phyloP scores from a whole-genome alignment of 1,139 yeast genomes.

The Kurtzmaniella natalensis region DNA sequence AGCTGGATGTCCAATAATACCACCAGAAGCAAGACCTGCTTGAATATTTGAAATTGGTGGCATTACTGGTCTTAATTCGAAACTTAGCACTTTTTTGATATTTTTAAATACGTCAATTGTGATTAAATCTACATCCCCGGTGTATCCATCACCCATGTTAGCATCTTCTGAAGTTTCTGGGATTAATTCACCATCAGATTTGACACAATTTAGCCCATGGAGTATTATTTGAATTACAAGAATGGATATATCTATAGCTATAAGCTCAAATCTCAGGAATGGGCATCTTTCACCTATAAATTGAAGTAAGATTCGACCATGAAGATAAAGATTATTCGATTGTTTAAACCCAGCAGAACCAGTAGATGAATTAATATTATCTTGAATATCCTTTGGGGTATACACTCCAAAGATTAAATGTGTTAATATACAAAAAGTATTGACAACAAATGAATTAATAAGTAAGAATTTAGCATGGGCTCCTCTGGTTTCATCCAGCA shows the following conservation, averaged over 20 bases:
- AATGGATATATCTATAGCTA: slow-evolving; percentile 24
- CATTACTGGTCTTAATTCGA: not conserved
- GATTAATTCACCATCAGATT: slow-evolving; percentile 29
- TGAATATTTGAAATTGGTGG: not conserved
- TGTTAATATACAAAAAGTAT: slow-evolving; percentile 19
- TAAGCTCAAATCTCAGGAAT: slow-evolving; percentile 20
- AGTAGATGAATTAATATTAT: no score
- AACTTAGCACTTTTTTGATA: slow-evolving; percentile 18
- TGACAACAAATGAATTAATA: slow-evolving; percentile 20
- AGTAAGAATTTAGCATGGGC: slow-evolving; percentile 27
- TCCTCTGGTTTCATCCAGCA: slow-evolving; percentile 25
- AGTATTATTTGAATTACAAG: slow-evolving; percentile 26
- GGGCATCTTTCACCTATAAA: slow-evolving; percentile 41
- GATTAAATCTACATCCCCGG: slow-evolving; percentile 33
- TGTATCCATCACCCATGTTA: slow-evolving; percentile 34
- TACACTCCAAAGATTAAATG: slow-evolving; percentile 31
- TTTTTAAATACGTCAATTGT: slow-evolving; percentile 23
- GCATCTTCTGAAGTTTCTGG: slow-evolving; percentile 12
- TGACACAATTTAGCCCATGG: slow-evolving; percentile 30
- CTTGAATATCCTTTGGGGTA: not conserved
- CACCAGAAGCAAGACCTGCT: no score
- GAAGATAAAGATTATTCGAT: slow-evolving; percentile 17
- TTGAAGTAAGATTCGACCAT: slow-evolving; percentile 36
- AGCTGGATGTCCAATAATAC: not conserved
- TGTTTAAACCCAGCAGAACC: slow-evolving; percentile 2